A percentile compares a stretch with the other conserved stretches of the same genome.
These are phyloP conservation scores for Hericium coralloides DNA, from an alignment of 768 basidiomycete species.

Conservation along the genomic window DNA sequence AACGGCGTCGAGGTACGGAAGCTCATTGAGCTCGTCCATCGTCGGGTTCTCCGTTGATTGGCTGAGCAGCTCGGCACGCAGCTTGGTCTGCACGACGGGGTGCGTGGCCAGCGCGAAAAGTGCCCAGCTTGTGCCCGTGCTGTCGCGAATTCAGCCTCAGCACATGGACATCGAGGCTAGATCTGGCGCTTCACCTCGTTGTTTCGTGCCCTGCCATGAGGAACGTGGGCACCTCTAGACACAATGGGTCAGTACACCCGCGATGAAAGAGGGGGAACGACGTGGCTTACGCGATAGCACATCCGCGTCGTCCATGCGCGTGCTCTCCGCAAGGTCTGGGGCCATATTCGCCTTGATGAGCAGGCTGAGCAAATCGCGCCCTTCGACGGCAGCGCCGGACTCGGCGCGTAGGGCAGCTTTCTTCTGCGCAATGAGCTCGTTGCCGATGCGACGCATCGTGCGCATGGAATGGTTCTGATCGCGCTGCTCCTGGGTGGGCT, in stretches of 20 bases:
- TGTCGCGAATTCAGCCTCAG: not conserved
- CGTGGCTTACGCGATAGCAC: constrained; percentile 4
- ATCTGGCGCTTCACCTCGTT: constrained; percentile 2
- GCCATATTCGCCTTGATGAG: constrained; percentile 36
- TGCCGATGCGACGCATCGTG: not conserved
- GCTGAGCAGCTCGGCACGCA: constrained; percentile 25
- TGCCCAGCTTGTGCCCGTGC: constrained; percentile 20
- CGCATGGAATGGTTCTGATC: constrained; percentile 1
- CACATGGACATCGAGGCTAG: not conserved
- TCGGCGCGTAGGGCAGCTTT: not conserved
- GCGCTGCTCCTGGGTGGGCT: constrained; percentile 14
- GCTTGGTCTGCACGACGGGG: constrained; percentile 24
- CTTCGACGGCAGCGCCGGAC: not conserved
- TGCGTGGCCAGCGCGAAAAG: constrained; percentile 23
- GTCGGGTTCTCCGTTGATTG: constrained; percentile 13
- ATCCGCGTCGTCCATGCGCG: not conserved
- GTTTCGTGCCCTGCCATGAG: constrained; percentile 16
- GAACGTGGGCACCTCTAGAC: constrained; percentile 11
- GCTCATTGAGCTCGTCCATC: constrained; percentile 23
- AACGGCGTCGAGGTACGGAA: constrained; percentile 24
- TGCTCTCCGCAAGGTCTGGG: not conserved
- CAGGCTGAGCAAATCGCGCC: constrained; percentile 9
- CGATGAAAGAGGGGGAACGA: not conserved
- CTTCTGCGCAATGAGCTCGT: not conserved
- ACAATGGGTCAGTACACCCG: not conserved